Percentiles rank a stretch among this genome's conserved stretches.
phyloP scores from a whole-genome alignment of 371 early-diverging fungal genomes.

The Lichtheimia ramosa region DNA sequence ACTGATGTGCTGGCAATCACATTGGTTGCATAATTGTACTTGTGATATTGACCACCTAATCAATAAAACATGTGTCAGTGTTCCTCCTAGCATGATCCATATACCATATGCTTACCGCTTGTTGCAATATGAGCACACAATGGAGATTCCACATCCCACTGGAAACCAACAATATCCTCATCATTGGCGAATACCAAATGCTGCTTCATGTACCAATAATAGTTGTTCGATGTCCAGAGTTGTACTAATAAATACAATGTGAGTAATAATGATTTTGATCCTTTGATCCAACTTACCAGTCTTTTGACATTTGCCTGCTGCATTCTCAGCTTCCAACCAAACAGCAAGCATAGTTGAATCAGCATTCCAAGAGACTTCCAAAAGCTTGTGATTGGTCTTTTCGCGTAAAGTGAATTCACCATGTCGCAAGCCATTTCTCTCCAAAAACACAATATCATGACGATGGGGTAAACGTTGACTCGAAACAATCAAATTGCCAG shows the following conservation, averaged over 20 bases:
- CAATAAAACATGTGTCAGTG: background rate
- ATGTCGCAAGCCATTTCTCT: slow-evolving; percentile 92
- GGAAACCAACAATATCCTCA: slow-evolving; percentile 43
- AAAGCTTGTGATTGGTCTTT: slow-evolving; percentile 37
- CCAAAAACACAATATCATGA: slow-evolving; percentile 91
- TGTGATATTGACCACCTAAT: slow-evolving; percentile 53
- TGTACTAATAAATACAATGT: slow-evolving; percentile 59
- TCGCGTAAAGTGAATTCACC: slow-evolving; percentile 88
- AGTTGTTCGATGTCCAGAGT: slow-evolving; percentile 92
- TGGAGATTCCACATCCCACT: slow-evolving; percentile 77
- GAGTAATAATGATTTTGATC: slow-evolving; percentile 80
- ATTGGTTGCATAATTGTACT: slow-evolving; percentile 58
- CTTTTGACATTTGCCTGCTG: slow-evolving; percentile 25
- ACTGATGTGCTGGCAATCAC: slow-evolving; percentile 55
- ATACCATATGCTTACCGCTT: slow-evolving; percentile 10
- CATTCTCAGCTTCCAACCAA: slow-evolving; percentile 49
- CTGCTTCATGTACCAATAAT: slow-evolving; percentile 95
- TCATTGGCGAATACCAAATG: slow-evolving; percentile 49
- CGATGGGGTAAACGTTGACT: slow-evolving; percentile 80
- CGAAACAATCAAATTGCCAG: slow-evolving; percentile 86
- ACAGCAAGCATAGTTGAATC: slow-evolving; percentile 88
- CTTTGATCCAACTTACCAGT: slow-evolving; percentile 19
- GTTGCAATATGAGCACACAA: slow-evolving; percentile 60
- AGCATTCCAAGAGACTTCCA: slow-evolving; percentile 81
- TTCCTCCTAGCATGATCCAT: background rate